These are phyloP conservation scores for Hibiscus syriacus DNA, from an alignment of 345 rosid genomes.

Conservation along the genomic window DNA sequence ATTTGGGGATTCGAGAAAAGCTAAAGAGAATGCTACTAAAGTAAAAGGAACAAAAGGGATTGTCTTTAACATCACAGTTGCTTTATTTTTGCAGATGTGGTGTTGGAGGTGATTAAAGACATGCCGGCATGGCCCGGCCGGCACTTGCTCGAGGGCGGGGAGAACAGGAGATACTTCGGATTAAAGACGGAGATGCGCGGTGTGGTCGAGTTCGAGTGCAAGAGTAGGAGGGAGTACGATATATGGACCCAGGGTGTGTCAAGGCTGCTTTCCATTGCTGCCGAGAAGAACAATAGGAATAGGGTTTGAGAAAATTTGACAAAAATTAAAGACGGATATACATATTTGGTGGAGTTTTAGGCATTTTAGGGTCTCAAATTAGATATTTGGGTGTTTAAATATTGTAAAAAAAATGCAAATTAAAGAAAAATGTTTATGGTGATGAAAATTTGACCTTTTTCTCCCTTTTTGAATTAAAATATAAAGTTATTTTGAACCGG, in stretches of 20 bases:
- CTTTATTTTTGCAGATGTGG: slow-evolving; percentile 43
- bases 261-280: slow-evolving; percentile 61
- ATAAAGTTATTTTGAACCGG: too few relatives aligned
- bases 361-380: neutral
- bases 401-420: slow-evolving; percentile 13
- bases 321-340: neutral
- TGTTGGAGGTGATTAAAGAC: slow-evolving; percentile 62
- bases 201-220: slow-evolving; percentile 69
- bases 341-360: neutral
- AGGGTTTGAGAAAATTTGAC: slow-evolving; percentile 29
- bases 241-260: slow-evolving; percentile 91
- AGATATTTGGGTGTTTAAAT: slow-evolving; percentile 8
- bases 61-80: slow-evolving; percentile 10
- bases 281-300: slow-evolving; percentile 48
- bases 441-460: slow-evolving; percentile 13
- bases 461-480: slow-evolving; percentile 16
- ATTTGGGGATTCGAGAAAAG: slow-evolving; percentile 88
- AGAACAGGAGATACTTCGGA: slow-evolving; percentile 67
- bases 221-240: slow-evolving; percentile 73
- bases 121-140: slow-evolving; percentile 89
- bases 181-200: slow-evolving; percentile 59
- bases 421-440: slow-evolving; percentile 10
- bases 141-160: slow-evolving; percentile 78
- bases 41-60: slow-evolving; percentile 32
- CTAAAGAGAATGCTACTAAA: slow-evolving; percentile 24